Evolutionary conservation across 2,329 filamentous ascomycete genomes (phyloP), one percentile per base, ranked within the genome.

Genomic region (Hymenoscyphus occultus): DNA sequence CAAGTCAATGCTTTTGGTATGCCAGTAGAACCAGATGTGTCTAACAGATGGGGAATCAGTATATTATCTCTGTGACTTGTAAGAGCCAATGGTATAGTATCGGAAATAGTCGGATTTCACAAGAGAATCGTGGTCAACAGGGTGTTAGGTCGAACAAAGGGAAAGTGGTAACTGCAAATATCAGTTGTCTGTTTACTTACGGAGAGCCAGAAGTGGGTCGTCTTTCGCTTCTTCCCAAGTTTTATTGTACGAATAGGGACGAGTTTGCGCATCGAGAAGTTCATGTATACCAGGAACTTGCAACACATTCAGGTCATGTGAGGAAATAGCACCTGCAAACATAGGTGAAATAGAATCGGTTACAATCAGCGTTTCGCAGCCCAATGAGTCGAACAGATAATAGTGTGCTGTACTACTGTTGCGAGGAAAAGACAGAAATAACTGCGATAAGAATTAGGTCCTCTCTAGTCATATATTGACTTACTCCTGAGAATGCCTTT

Each of bases 1-100:
- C 74, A 74, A 1, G 71, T 62, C 14, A 80, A 75, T 0, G 77
- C 77, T 60, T 80, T 80, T 1, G 78, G 79, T 0, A 78, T 59
- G 1, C 79, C 79, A 0, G 79, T 81, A 1, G 76, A 74, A 3
- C 79, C 79, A 2, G 78, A 80, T 0, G 79, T 80, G 16, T 45
- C 40, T 45, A 45, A n/a, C 5, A 45, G 40, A 45, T n/a, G 40
- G 14, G 3, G 14, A 45, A 45, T 45, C 14, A 45, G 40, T 45
- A 45, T 45, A 16, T 45, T n/a, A 28, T n/a, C n/a, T 16, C 16
- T 45, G 13, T 35, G n/a, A 16, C n/a, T n/a, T 45, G n/a, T 13
- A 16, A 2, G n/a, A 3, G 14, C 14, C 4, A 3, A 14, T 16
- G 6, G 40, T 16, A 45, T 16, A 14, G n/a, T 16, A 16, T 45